Percentiles rank a stretch among this genome's conserved stretches.
Conservation (phyloP, 768 basidiomycete species). For the Heimioporus sp. region DNA sequence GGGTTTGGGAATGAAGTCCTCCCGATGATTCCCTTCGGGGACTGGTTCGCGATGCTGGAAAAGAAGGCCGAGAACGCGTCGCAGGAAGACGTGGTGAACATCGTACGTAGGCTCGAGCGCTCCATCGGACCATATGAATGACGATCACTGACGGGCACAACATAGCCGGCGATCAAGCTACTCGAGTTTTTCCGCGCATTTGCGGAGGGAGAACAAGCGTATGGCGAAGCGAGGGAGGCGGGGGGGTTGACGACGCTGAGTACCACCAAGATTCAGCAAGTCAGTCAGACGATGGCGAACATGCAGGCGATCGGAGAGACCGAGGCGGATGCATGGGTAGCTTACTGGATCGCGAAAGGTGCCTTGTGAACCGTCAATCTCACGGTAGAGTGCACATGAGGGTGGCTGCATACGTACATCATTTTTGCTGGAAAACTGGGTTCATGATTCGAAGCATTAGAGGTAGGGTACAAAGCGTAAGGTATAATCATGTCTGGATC, state of each 20-base stretch:
- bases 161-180: conserved; percentile 35
- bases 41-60: conserved; percentile 35
- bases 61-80: conserved; percentile 14
- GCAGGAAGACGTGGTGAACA: conserved; percentile 26
- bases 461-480: too few relatives aligned
- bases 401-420: too few relatives aligned
- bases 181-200: conserved; percentile 32
- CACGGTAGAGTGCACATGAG: too few relatives aligned
- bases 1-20: conserved; percentile 9
- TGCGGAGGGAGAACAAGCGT: conserved; percentile 14
- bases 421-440: too few relatives aligned
- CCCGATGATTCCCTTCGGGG: conserved; percentile 31
- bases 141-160: not conserved
- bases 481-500: too few relatives aligned
- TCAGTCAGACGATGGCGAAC: conserved; percentile 23
- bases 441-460: too few relatives aligned
- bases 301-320: conserved; percentile 24
- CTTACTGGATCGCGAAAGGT: conserved; percentile 23
- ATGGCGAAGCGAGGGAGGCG: conserved; percentile 9
- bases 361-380: not conserved
- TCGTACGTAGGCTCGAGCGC: conserved; percentile 24
- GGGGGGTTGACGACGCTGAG: conserved; percentile 21
- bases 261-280: conserved; percentile 7
- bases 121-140: not conserved
- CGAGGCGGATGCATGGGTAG: conserved; percentile 25